Percentiles rank a stretch among this genome's conserved stretches.
phyloP scores from a whole-genome alignment of 768 basidiomycete species.

The Collybia sp. region DNA sequence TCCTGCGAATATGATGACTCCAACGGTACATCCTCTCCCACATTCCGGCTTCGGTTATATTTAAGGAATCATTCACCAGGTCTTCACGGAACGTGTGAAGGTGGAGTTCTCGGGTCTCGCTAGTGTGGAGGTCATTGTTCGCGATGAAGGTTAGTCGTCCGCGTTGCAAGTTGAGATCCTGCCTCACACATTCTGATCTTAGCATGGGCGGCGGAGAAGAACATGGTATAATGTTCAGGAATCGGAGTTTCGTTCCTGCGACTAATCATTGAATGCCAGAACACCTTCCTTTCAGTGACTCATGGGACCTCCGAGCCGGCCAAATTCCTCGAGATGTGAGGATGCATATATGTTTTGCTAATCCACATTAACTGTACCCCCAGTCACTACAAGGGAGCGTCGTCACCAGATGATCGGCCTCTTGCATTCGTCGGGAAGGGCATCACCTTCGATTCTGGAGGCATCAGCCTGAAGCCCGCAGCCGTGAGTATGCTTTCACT shows the following conservation, averaged over 20 bases:
- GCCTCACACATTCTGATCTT: slow-evolving; percentile 6
- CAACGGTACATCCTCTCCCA: slow-evolving; percentile 46
- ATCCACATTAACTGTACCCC: not conserved
- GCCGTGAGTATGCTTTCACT: slow-evolving; percentile 35
- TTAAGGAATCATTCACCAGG: slow-evolving; percentile 25
- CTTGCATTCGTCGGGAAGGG: slow-evolving; percentile 84
- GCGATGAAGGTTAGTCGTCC: slow-evolving; percentile 60
- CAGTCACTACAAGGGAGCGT: slow-evolving; percentile 81
- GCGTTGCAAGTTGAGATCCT: slow-evolving; percentile 9
- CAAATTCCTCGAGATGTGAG: slow-evolving; percentile 82
- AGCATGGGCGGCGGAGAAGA: slow-evolving; percentile 82
- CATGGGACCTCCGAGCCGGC: slow-evolving; percentile 80
- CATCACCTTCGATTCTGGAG: slow-evolving; percentile 87
- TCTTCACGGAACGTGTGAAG: slow-evolving; percentile 67
- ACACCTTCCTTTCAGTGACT: slow-evolving; percentile 84
- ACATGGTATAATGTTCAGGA: slow-evolving; percentile 52
- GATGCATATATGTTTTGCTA: not conserved
- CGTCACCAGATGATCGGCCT: slow-evolving; percentile 49
- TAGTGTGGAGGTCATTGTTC: slow-evolving; percentile 66
- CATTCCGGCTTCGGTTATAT: not conserved
- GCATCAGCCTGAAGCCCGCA: slow-evolving; percentile 80
- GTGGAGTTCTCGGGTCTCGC: slow-evolving; percentile 59
- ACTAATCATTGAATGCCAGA: slow-evolving; percentile 27
- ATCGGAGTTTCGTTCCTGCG: not conserved
- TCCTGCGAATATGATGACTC: slow-evolving; percentile 84